A percentile compares a stretch with the other conserved stretches of the same genome.
phyloP scores from a whole-genome alignment of 148 eudicot genomes.

The Camellia granthamiana region DNA sequence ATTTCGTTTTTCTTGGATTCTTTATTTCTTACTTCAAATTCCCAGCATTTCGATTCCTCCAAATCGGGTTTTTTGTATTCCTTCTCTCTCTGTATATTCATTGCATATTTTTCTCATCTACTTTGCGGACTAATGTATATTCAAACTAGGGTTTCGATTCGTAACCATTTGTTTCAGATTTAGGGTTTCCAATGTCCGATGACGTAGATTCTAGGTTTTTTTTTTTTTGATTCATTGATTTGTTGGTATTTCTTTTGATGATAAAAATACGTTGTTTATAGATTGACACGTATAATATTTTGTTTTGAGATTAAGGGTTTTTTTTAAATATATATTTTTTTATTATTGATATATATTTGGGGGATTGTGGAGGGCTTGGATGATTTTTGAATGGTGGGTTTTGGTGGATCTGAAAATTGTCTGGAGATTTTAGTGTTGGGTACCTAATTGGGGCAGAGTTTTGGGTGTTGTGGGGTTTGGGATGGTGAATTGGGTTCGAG shows the following conservation, averaged over 20 bases:
- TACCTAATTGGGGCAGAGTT: neutral
- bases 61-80: neutral
- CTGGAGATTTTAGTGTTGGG: neutral
- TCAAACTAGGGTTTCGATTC: slow-evolving; percentile 5
- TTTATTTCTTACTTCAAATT: neutral
- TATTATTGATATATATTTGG: neutral
- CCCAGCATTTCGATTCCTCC: neutral
- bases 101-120: neutral
- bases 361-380: neutral
- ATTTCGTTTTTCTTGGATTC: slow-evolving; percentile 2
- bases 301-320: neutral
- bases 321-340: neutral
- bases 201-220: slow-evolving; percentile 3
- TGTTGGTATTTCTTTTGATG: neutral
- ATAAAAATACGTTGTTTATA: neutral
- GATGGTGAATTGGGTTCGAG: slow-evolving; percentile 11
- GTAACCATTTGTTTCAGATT: slow-evolving; percentile 6
- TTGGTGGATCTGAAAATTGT: slow-evolving; percentile 14
- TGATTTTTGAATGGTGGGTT: slow-evolving; percentile 6
- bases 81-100: neutral
- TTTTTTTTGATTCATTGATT: neutral
- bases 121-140: slow-evolving; percentile 1
- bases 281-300: neutral
- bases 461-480: slow-evolving; percentile 11
- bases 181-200: slow-evolving; percentile 8